phyloP scores from a whole-genome alignment of 2,329 filamentous ascomycete genomes.

The Xylariomycetidae sp. region DNA sequence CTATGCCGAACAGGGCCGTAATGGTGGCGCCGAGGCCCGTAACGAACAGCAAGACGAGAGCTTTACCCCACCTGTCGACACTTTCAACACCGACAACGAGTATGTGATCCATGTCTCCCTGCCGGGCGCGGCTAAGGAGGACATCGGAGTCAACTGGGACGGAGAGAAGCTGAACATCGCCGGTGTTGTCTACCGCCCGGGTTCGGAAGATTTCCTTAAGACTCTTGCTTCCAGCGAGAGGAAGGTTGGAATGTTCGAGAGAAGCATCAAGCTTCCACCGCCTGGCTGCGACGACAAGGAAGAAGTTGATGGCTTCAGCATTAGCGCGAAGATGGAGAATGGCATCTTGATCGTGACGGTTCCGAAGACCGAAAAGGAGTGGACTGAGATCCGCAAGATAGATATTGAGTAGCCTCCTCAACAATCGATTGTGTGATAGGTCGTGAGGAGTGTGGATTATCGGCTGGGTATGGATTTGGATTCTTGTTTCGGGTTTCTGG shows the following conservation, averaged over 20 bases:
- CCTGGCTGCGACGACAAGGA: slow-evolving; percentile 39
- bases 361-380: slow-evolving; percentile 63
- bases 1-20: slow-evolving; percentile 26
- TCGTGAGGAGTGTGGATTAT: not conserved
- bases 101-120: slow-evolving; percentile 71
- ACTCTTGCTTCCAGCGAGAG: slow-evolving; percentile 60
- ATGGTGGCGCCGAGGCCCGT: slow-evolving; percentile 12
- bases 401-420: slow-evolving; percentile 53
- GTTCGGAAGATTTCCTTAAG: slow-evolving; percentile 62
- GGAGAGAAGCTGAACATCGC: slow-evolving; percentile 62
- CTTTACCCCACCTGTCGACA: slow-evolving; percentile 63
- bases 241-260: slow-evolving; percentile 68
- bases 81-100: slow-evolving; percentile 61
- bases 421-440: no score
- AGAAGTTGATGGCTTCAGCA: slow-evolving; percentile 59
- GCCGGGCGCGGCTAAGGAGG: slow-evolving; percentile 73
- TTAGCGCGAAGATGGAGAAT: slow-evolving; percentile 72
- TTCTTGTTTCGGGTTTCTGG: not conserved
- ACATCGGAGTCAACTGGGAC: slow-evolving; percentile 72
- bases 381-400: slow-evolving; percentile 57
- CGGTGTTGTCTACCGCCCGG: slow-evolving; percentile 68
- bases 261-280: slow-evolving; percentile 57
- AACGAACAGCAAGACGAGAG: slow-evolving; percentile 14
- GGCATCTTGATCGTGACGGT: slow-evolving; percentile 72
- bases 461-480: not conserved